Evolutionary conservation across 1,284 basidiomycete species (phyloP).

Genomic region (Sanghuangporus weigelae): DNA sequence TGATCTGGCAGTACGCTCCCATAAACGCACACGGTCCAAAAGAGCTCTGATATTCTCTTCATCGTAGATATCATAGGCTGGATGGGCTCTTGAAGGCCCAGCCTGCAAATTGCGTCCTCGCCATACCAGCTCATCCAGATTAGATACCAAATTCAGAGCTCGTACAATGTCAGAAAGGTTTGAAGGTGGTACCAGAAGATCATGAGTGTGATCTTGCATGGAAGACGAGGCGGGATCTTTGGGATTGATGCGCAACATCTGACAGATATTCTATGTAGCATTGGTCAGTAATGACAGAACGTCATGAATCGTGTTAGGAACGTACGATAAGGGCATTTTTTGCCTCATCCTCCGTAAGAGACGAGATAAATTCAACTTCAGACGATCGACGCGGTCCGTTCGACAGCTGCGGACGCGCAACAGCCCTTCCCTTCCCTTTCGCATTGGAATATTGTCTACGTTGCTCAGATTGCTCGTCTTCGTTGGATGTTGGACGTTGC

Average conservation of each 20-base stretch:
- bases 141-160: slow-evolving; percentile 3
- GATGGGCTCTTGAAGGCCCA: background rate
- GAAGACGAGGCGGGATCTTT: background rate
- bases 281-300: background rate
- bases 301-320: background rate
- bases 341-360: slow-evolving; percentile 1
- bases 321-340: slow-evolving; percentile 4
- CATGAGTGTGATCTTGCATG: background rate
- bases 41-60: slow-evolving; percentile 12
- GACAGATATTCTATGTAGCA: slow-evolving; percentile 7
- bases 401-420: background rate
- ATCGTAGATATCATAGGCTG: slow-evolving; percentile 1
- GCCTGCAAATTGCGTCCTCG: background rate
- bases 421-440: background rate
- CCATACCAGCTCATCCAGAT: slow-evolving; percentile 12
- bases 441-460: background rate
- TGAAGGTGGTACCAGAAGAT: background rate
- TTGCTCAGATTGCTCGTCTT: background rate
- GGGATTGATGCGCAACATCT: background rate
- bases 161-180: background rate
- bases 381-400: background rate
- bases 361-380: background rate
- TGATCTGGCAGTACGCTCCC: slow-evolving; percentile 13
- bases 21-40: slow-evolving; percentile 11
- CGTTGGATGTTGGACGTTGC: background rate